Conservation (phyloP, 495 filamentous ascomycete genomes). For the Penicillium riverlandense region DNA sequence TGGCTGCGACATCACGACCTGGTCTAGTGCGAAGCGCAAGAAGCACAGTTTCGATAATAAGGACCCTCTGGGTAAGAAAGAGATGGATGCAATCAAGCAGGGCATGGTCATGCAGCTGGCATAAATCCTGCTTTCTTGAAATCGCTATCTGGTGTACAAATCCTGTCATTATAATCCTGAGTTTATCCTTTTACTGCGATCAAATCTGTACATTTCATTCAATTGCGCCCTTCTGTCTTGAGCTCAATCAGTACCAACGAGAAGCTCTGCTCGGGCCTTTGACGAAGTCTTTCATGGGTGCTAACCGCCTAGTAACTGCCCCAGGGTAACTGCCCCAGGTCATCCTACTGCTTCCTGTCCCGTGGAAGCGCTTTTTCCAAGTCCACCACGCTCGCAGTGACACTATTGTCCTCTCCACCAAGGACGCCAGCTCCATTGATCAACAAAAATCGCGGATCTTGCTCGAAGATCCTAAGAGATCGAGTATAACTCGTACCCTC, state of each 20-base stretch:
- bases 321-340: too few relatives aligned
- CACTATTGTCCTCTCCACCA: slow-evolving; percentile 14
- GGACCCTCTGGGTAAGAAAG: slow-evolving; percentile 12
- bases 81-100: slow-evolving; percentile 14
- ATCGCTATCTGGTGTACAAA: too few relatives aligned
- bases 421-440: slow-evolving; percentile 24
- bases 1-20: slow-evolving; percentile 17
- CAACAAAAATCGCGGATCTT: slow-evolving; percentile 17
- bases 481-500: slow-evolving; percentile 45
- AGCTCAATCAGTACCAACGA: too few relatives aligned
- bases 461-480: slow-evolving; percentile 36
- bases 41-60: slow-evolving; percentile 11
- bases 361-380: neutral
- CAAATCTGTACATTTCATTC: too few relatives aligned
- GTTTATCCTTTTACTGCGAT: too few relatives aligned
- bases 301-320: too few relatives aligned
- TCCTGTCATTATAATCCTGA: too few relatives aligned
- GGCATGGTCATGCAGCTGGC: slow-evolving; percentile 8
- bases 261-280: too few relatives aligned
- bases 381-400: slow-evolving; percentile 27
- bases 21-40: slow-evolving; percentile 12
- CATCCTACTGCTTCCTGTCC: too few relatives aligned
- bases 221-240: too few relatives aligned
- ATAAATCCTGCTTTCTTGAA: too few relatives aligned
- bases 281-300: too few relatives aligned